Percentiles rank a stretch among this genome's conserved stretches.
phyloP scores from a whole-genome alignment of 1,284 basidiomycete genomes.

The Trichosporon coremiiforme region DNA sequence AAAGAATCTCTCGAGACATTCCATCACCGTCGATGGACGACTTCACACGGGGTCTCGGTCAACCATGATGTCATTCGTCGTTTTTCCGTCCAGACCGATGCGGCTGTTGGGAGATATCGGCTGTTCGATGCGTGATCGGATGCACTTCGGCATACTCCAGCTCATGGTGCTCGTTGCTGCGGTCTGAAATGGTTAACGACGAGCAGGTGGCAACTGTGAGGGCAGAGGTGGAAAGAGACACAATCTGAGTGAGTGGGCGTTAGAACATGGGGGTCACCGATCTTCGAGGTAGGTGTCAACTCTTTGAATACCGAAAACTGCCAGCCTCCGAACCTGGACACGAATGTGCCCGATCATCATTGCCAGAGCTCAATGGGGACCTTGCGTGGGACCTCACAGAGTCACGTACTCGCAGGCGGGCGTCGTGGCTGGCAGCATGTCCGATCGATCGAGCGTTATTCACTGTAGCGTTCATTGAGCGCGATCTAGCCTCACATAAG shows the following conservation, averaged over 20 bases:
- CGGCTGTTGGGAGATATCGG: no score
- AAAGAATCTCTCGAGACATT: constrained; percentile 1
- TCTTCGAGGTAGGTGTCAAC: not conserved
- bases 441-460: not conserved
- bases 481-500: no score
- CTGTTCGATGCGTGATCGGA: no score
- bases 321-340: not conserved
- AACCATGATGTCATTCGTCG: not conserved
- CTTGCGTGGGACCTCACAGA: not conserved
- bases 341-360: not conserved
- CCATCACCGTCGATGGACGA: not conserved
- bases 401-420: not conserved
- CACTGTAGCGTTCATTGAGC: no score
- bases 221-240: no score
- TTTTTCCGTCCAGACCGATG: no score
- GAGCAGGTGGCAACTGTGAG: no score
- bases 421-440: not conserved
- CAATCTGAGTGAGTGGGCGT: not conserved
- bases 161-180: no score
- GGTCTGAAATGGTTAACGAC: not conserved
- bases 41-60: not conserved
- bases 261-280: not conserved
- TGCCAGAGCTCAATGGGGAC: not conserved
- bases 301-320: not conserved
- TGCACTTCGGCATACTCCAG: no score